Percentiles rank a stretch among this genome's conserved stretches.
phyloP scores from a whole-genome alignment of 1,284 basidiomycete genomes.

The Singerocomus inundabilis region DNA sequence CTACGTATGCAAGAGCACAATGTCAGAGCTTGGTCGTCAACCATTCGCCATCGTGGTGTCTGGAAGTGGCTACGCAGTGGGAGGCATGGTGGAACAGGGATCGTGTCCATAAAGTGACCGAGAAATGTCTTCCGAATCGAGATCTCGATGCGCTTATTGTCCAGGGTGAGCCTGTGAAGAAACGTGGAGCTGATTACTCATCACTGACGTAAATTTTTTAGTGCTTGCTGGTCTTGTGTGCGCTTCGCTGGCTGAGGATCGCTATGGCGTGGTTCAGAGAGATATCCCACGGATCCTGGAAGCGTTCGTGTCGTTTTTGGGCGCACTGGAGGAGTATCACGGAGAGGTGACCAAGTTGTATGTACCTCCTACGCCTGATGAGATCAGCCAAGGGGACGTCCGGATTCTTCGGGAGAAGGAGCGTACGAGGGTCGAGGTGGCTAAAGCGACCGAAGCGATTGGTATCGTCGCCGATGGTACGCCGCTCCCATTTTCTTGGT shows the following conservation, averaged over 20 bases:
- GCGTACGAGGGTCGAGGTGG: conserved; percentile 42
- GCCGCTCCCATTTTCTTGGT: neutral
- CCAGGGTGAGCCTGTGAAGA: conserved; percentile 44
- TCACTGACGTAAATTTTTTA: conserved; percentile 27
- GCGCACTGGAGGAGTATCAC: conserved; percentile 63
- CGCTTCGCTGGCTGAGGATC: conserved; percentile 75
- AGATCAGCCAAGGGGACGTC: conserved; percentile 34
- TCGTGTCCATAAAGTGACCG: conserved; percentile 49
- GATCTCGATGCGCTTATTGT: conserved; percentile 59
- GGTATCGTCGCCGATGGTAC: conserved; percentile 59
- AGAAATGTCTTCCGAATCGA: conserved; percentile 53
- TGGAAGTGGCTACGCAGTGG: conserved; percentile 24
- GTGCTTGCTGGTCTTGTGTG: conserved; percentile 70
- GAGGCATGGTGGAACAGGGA: conserved; percentile 58
- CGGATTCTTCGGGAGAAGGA: conserved; percentile 31
- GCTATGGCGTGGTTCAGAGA: conserved; percentile 78
- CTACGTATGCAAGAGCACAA: conserved; percentile 6
- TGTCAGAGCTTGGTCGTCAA: conserved; percentile 9
- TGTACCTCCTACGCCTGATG: conserved; percentile 37
- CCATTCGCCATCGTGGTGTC: conserved; percentile 35
- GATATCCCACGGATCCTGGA: conserved; percentile 81
- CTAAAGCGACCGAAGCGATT: conserved; percentile 52
- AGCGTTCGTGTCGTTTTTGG: conserved; percentile 65
- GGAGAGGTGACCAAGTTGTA: conserved; percentile 42
- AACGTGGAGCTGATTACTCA: neutral